Base-by-base conservation (phyloP, 2,329 filamentous ascomycete genomes). In the Xylaria digitata region DNA sequence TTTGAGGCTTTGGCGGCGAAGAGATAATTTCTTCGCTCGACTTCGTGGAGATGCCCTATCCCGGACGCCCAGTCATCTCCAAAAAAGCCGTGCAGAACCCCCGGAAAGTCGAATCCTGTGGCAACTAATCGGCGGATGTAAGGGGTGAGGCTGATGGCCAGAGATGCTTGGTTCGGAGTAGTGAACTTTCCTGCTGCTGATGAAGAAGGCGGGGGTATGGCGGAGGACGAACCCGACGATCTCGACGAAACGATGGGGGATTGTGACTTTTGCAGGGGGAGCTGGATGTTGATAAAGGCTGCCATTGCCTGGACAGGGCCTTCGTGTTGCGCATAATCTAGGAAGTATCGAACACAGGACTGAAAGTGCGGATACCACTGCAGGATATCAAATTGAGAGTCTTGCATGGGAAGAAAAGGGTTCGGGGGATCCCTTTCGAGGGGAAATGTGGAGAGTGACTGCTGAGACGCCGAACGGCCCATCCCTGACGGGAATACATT, bases 361-460 rank as follows among this genome's bases (percentile, higher is more conserved):
- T 96, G 91, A 78, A 96, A 97, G 66, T 92, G 91, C 9, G 93
- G 92, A 78, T 97, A 92, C 96, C 96, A 98, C 67, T 94, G 92
- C 77, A 97, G 91, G 70, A 97, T 92, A 79, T 95, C 92, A 80
- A 94, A 90, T 54, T 76, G 75, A n/a, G 70, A 71, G 63, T 72
- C 73, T 67, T 74, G 74, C 45, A 75, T 70, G 11, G 73, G 71
- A n/a, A 74, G 61, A 15, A 75, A 74, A 34, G 72, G 69, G 5
- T 57, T 67, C 21, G 72, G 59, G 26, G 72, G 65, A 21, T 71
- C 61, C 37, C 70, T 71, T 11, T 73, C 72, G 21, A 72, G 56
- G 21, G 70, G 67, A 48, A 71, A 69, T 13, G 70, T 70, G 53
- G 70, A 67, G 53, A 62, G 61, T 15, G 73, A 72, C 45, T 69